A percentile compares a stretch with the other conserved stretches of the same genome.
Evolutionary conservation across 169 alveolate genomes (phyloP).

Genomic region (Theileria equi): DNA sequence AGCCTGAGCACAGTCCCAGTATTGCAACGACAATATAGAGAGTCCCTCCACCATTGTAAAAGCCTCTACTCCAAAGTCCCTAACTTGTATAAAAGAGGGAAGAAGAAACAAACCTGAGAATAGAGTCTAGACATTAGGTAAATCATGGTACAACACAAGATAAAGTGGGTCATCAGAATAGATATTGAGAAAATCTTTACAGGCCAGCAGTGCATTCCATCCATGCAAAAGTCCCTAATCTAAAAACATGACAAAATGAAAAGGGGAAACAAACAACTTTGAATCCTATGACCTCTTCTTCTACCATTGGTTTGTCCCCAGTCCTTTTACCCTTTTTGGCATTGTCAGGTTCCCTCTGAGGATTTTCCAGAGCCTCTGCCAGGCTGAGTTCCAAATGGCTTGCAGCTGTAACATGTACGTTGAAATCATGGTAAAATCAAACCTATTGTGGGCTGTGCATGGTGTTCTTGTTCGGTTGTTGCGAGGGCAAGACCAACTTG

Average conservation of each 20-base stretch:
- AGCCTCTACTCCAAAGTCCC: constrained; percentile 35
- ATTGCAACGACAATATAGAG: constrained; percentile 13
- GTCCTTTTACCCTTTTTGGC: background rate
- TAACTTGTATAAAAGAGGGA: background rate
- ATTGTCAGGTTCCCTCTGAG: background rate
- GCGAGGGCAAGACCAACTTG: too few species aligned
- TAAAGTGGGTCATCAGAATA: constrained; percentile 21
- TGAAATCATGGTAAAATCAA: too few species aligned
- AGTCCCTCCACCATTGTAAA: constrained; percentile 53
- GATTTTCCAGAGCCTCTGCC: background rate
- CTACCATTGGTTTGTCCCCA: constrained; percentile 7
- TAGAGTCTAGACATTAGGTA: constrained; percentile 36
- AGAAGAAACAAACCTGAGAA: constrained; percentile 22
- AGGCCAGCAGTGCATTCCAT: constrained; percentile 63
- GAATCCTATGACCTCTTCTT: constrained; percentile 32
- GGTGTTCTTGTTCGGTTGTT: too few species aligned
- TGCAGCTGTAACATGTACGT: too few species aligned
- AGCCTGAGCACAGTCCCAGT: constrained; percentile 27
- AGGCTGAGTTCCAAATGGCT: too few species aligned
- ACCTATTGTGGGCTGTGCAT: too few species aligned
- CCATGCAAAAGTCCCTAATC: constrained; percentile 53
- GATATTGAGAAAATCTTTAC: constrained; percentile 40
- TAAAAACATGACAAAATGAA: background rate
- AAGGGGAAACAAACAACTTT: constrained; percentile 23
- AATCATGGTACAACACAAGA: constrained; percentile 5